Evolutionary conservation across 2,329 filamentous ascomycete genomes (phyloP).

Genomic region (Aspergillus clavatus): DNA sequence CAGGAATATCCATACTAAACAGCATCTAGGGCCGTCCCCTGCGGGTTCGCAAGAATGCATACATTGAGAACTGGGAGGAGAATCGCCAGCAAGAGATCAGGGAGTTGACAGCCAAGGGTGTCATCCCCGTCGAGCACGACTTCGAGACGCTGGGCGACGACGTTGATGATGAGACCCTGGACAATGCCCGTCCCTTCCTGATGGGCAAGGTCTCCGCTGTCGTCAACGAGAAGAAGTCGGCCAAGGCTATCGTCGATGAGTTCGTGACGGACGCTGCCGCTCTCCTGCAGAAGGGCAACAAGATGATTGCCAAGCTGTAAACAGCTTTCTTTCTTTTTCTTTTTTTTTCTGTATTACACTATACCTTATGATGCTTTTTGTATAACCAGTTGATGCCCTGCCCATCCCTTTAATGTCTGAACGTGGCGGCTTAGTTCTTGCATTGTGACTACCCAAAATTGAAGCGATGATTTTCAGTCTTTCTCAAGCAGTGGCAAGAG

Average conservation of each 20-base stretch:
- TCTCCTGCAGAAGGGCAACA: constrained; percentile 63
- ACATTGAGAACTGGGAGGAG: constrained; percentile 94
- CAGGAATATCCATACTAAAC: neutral
- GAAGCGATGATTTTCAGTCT: neutral
- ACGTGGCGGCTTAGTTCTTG: neutral
- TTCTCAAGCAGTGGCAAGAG: neutral
- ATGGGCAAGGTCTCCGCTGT: constrained; percentile 98
- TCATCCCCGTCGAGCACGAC: constrained; percentile 91
- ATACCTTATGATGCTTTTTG: constrained; percentile 2
- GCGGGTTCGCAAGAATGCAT: constrained; percentile 86
- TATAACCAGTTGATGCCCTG: neutral
- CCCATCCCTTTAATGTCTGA: neutral
- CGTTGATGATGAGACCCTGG: constrained; percentile 78
- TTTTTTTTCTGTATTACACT: constrained; percentile 6
- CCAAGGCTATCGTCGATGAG: constrained; percentile 91
- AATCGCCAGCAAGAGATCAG: constrained; percentile 89
- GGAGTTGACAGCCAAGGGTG: constrained; percentile 79
- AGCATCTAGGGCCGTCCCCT: constrained; percentile 67
- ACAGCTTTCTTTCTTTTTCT: no score
- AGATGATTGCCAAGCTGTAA: constrained; percentile 66
- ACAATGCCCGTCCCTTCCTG: constrained; percentile 83
- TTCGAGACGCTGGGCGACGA: constrained; percentile 74
- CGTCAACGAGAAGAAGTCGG: constrained; percentile 84
- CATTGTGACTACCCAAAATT: neutral
- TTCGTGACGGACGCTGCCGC: constrained; percentile 77